Base-by-base conservation (phyloP, 129 eudicot species). In the Pittosporum tobira region DNA sequence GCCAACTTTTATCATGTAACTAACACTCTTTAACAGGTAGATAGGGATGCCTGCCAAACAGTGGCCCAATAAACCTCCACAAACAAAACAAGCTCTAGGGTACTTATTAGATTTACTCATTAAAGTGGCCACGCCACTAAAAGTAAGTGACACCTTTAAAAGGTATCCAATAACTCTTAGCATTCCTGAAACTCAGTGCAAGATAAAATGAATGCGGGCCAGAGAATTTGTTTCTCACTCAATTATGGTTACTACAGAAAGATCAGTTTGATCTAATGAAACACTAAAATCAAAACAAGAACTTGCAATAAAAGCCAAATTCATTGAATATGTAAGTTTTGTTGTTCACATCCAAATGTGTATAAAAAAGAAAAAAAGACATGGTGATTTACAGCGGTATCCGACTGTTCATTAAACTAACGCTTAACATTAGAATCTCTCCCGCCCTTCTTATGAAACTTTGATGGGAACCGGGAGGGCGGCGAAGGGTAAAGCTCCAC, bases 401-500 rank as follows among this genome's bases (percentile, higher is more conserved):
- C 69, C 63, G 55, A 48, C 24, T 36, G 62, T 24, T 37, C 26
- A 63, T 26, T 29, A 64, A 65, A 72, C 13, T 46, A 37, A 28
- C 47, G 40, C 30, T 5, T 21, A 61, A 52, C 59, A 62, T 12
- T 50, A 47, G 25, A 72, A 62, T 38, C 80, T 81, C 79, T 79
- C 76, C 91, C 76, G 2, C 43, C 76, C 83, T 76, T 91, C 81
- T 74, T 93, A 61, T 61, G 87, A 16, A 85, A 78, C 77, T 76
- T 87, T n/a, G 29, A 51, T 12, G 74, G 75, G 68, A 61, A 70
- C 3, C 87, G 77, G 12, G 94, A 79, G 0, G 87, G 84, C 15
- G 89, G 79, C 0, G 96, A 91, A 22, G 90, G 89, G 8, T 94
- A 77, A 68, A 76, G 78, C 50, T 87, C 99, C 36, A 74, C 73